Conservation (phyloP, 2,329 filamentous ascomycete species). For the Lomentospora prolificans region DNA sequence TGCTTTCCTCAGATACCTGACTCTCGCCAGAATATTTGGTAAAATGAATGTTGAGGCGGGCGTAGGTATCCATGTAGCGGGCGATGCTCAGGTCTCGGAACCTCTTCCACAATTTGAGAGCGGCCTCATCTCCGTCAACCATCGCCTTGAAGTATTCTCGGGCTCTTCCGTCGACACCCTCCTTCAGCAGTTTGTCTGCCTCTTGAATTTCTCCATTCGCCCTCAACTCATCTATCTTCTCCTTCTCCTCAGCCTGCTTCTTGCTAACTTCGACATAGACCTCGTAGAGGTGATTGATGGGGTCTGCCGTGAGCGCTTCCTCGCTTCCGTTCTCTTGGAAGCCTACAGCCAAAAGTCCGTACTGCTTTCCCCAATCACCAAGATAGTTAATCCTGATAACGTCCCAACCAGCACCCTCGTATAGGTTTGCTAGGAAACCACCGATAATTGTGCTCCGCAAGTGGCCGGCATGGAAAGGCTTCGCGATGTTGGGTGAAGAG, state of each 20-base stretch:
- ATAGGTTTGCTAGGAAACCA: slow-evolving; percentile 64
- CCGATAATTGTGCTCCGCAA: slow-evolving; percentile 71
- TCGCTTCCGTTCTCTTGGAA: slow-evolving; percentile 69
- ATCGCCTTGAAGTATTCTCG: slow-evolving; percentile 63
- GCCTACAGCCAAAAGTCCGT: slow-evolving; percentile 60
- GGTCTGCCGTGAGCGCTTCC: slow-evolving; percentile 58
- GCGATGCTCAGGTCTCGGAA: slow-evolving; percentile 59
- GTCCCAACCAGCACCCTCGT: slow-evolving; percentile 63
- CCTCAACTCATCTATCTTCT: slow-evolving; percentile 49
- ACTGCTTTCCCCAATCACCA: slow-evolving; percentile 76
- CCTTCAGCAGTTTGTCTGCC: slow-evolving; percentile 32
- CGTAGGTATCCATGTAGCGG: slow-evolving; percentile 58
- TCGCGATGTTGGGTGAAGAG: slow-evolving; percentile 78
- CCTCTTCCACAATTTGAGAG: slow-evolving; percentile 52
- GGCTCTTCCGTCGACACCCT: slow-evolving; percentile 62
- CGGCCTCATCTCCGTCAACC: slow-evolving; percentile 54
- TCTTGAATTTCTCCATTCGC: slow-evolving; percentile 27
- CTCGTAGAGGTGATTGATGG: slow-evolving; percentile 73
- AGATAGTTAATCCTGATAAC: slow-evolving; percentile 68
- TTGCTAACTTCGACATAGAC: slow-evolving; percentile 72
- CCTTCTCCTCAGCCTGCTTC: slow-evolving; percentile 57
- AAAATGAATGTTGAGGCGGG: slow-evolving; percentile 60
- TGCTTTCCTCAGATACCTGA: slow-evolving; percentile 56
- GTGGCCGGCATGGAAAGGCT: slow-evolving; percentile 73
- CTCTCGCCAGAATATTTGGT: slow-evolving; percentile 69